These are phyloP conservation scores for Magnolia sinica DNA, from an alignment of 164 flowering plant genomes.

Conservation along the genomic window DNA sequence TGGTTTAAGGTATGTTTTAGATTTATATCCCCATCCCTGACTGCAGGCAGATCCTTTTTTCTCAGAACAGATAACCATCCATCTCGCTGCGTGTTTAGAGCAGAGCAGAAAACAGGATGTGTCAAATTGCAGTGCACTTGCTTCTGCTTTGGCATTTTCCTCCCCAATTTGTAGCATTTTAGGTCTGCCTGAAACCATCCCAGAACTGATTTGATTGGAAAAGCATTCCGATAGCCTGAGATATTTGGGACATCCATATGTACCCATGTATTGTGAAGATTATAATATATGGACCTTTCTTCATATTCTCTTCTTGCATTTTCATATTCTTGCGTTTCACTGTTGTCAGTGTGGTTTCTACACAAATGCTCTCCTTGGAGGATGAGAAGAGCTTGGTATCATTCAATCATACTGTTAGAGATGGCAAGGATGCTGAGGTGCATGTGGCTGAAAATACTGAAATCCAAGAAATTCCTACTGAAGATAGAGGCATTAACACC, in stretches of 20 bases:
- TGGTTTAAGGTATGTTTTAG: too few relatives aligned
- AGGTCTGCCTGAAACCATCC: neutral
- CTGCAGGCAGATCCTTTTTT: too few relatives aligned
- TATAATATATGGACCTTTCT: neutral
- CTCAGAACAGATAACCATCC: neutral
- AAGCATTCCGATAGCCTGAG: neutral
- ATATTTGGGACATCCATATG: neutral
- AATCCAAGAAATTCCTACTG: constrained; percentile 30
- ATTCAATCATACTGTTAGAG: constrained; percentile 23
- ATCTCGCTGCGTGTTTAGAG: neutral
- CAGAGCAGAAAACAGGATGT: neutral
- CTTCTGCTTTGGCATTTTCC: neutral
- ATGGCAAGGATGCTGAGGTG: constrained; percentile 24
- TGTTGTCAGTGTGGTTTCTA: constrained; percentile 31
- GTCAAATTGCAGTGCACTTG: too few relatives aligned
- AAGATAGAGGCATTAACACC: constrained; percentile 12
- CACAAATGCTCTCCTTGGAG: constrained; percentile 16
- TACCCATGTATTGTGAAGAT: neutral
- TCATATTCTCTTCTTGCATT: neutral
- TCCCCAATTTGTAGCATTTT: neutral
- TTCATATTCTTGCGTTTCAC: neutral
- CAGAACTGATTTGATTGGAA: neutral
- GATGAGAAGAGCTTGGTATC: constrained; percentile 20
- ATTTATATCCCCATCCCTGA: too few relatives aligned
- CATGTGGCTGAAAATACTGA: constrained; percentile 29